phyloP scores from a whole-genome alignment of 306 rosid species.

The Psophocarpus tetragonolobus region DNA sequence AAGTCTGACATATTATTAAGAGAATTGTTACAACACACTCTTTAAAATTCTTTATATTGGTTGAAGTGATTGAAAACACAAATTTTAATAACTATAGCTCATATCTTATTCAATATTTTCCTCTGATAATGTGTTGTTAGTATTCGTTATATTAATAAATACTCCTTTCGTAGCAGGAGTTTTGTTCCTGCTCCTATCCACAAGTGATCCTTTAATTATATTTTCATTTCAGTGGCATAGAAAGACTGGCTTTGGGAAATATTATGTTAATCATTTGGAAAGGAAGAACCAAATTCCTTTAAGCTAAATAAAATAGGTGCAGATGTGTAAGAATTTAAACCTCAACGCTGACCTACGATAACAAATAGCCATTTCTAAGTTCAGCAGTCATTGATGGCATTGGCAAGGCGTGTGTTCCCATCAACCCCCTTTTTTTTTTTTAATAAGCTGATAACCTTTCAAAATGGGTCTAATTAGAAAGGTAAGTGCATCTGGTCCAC shows the following conservation, averaged over 20 bases:
- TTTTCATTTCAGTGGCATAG: neutral
- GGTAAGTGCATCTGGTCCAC: constrained; percentile 34
- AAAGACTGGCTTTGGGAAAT: constrained; percentile 5
- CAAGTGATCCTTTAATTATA: constrained; percentile 5
- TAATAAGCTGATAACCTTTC: constrained; percentile 40
- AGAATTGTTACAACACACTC: no score
- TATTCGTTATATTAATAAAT: no score
- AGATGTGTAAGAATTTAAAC: constrained; percentile 43
- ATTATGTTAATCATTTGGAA: constrained; percentile 11
- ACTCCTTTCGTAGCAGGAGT: neutral
- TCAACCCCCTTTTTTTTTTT: constrained; percentile 3
- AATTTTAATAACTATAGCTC: no score
- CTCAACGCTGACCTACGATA: constrained; percentile 36
- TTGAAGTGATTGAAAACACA: no score
- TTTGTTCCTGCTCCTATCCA: neutral
- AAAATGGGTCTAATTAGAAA: constrained; percentile 40
- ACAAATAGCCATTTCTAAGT: neutral
- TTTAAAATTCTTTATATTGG: no score
- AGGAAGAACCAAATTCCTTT: constrained; percentile 45
- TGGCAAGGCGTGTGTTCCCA: constrained; percentile 36
- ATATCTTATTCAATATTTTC: no score
- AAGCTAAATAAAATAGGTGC: neutral
- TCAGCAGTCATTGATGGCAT: constrained; percentile 42
- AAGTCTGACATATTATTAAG: neutral
- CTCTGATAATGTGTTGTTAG: no score